Evolutionary conservation across 352 stramenopile genomes (phyloP), one percentile per base, ranked within the genome.

Genomic region (Pythium monospermum): DNA sequence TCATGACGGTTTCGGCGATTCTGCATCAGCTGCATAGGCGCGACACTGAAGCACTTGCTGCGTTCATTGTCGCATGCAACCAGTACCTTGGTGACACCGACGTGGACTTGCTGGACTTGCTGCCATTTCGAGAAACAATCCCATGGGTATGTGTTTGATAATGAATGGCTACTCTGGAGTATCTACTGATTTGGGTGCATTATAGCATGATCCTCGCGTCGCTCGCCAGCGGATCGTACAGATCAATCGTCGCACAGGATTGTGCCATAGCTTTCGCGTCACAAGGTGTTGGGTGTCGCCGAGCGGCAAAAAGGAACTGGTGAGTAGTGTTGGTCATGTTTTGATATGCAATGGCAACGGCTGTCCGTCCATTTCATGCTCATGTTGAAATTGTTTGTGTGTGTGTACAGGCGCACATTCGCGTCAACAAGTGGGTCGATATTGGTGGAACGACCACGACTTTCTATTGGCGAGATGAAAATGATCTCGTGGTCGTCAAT

Each of bases 351-450:
- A n/a, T n/a, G n/a, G n/a, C n/a, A n/a, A n/a, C n/a, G n/a, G n/a
- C n/a, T n/a, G n/a, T n/a, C n/a, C n/a, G n/a, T n/a, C n/a, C n/a
- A n/a, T n/a, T n/a, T n/a, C n/a, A n/a, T n/a, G n/a, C 5, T 38
- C 15, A 5, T 32, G 16, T 30, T 6, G 46, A 13, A 15, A 46
- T 19, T 45, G 16, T 13, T 4, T 50, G 28, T 10, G 6, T 28
- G 22, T 33, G n/a, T 39, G 8, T 37, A 22, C 21, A 86, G 72
- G 51, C 60, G 11, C 68, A 62, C 4, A 61, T 78, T 39, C 43
- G 49, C 37, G 63, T 83, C 8, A 72, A 83, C 37, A 59, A 70
- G 31, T 83, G 73, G 73, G 40, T 82, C 16, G 76, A 87, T 49
- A 61, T 83, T 44, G 73, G 76, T 0, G 57, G 45, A 1, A 75